Percentiles rank a stretch among this genome's conserved stretches.
phyloP scores from a whole-genome alignment of 192 early-diverging fungal genomes.

The Phycomyces blakesleeanus region DNA sequence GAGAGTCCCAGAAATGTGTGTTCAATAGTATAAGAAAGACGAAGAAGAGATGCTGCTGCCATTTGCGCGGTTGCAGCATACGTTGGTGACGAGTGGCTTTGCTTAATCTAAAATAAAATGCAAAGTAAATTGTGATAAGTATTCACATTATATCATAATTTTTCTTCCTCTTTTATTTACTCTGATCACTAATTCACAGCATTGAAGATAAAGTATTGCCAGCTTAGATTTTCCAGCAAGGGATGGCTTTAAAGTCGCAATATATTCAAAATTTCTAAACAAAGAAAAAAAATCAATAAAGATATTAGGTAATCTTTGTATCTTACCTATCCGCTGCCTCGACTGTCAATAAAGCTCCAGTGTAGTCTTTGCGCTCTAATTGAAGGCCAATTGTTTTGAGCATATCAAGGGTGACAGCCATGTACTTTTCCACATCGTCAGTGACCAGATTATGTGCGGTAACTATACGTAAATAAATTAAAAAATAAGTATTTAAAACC shows the following conservation, averaged over 20 bases:
- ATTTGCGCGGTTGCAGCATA: conserved; percentile 36
- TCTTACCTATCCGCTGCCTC: conserved; percentile 29
- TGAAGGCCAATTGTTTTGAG: conserved; percentile 6
- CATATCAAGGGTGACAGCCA: conserved; percentile 23
- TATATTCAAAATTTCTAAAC: conserved; percentile 49
- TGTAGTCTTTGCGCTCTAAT: conserved; percentile 16
- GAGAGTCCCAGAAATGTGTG: conserved; percentile 46
- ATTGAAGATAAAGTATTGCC: conserved; percentile 47
- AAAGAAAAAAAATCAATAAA: too few relatives aligned
- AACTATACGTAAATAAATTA: neutral
- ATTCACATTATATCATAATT: too few relatives aligned
- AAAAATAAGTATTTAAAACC: neutral
- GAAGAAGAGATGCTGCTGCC: conserved; percentile 38
- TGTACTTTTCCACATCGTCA: conserved; percentile 24
- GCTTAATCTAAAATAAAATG: conserved; percentile 21
- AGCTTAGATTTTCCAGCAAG: conserved; percentile 45
- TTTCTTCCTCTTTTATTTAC: conserved; percentile 5
- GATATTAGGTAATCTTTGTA: neutral
- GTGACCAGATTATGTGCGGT: conserved; percentile 7
- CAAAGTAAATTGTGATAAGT: too few relatives aligned
- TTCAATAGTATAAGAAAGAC: conserved; percentile 46
- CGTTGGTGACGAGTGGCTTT: conserved; percentile 32
- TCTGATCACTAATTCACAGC: conserved; percentile 37
- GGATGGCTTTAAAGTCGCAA: conserved; percentile 31
- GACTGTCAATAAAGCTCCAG: conserved; percentile 17